These are phyloP conservation scores for Cystobasidium onofrii DNA, from an alignment of 768 basidiomycete genomes.

Conservation along the genomic window DNA sequence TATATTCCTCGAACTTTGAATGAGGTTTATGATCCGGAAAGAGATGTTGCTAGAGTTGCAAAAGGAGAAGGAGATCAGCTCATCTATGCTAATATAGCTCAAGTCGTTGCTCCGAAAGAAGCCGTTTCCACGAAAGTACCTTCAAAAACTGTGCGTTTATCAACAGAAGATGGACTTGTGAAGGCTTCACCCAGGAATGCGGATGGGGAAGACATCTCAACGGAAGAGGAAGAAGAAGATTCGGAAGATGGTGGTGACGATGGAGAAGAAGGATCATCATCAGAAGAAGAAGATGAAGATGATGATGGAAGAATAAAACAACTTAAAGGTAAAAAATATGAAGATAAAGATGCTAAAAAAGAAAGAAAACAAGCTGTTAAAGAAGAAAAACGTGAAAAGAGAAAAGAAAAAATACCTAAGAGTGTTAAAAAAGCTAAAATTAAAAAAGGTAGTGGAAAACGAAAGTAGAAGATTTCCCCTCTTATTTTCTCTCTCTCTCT, in stretches of 20 bases:
- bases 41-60: conserved; percentile 69
- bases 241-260: conserved; percentile 45
- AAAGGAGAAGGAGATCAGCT: conserved; percentile 63
- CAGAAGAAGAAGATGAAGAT: conserved; percentile 55
- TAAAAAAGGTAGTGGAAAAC: conserved; percentile 49
- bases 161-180: background rate
- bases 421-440: conserved; percentile 82
- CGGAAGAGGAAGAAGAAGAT: conserved; percentile 46
- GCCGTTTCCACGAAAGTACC: background rate
- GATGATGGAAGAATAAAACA: conserved; percentile 50
- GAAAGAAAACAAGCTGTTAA: conserved; percentile 86
- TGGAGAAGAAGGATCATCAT: conserved; percentile 62
- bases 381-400: conserved; percentile 73
- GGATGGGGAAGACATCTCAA: conserved; percentile 42
- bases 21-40: conserved; percentile 88
- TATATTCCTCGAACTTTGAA: conserved; percentile 89
- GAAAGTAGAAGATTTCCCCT: background rate
- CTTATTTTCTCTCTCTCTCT: no score
- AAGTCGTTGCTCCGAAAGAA: conserved; percentile 49
- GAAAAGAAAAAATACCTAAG: conserved; percentile 91
- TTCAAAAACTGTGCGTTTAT: background rate
- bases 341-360: conserved; percentile 84
- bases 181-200: conserved; percentile 32
- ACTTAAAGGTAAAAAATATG: conserved; percentile 80
- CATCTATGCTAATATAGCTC: conserved; percentile 82